Evolutionary conservation across 129 eudicot species (phyloP).

Genomic region (Scalesia atractyloides): DNA sequence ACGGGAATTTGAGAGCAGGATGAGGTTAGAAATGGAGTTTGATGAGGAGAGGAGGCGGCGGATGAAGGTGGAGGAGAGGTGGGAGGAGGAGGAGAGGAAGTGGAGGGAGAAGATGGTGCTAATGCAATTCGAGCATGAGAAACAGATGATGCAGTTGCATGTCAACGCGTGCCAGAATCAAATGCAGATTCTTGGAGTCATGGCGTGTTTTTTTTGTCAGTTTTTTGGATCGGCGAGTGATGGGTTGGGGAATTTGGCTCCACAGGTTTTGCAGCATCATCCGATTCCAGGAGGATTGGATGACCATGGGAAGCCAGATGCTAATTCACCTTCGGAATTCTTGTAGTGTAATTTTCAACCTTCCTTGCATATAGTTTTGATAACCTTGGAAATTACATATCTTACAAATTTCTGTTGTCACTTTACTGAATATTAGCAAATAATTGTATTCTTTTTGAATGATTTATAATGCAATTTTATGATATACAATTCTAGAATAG

Average conservation of each 20-base stretch:
- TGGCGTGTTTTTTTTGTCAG: conserved; percentile 73
- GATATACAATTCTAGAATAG: conserved; percentile 1
- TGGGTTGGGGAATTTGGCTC: conserved; percentile 67
- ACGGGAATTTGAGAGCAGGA: conserved; percentile 53
- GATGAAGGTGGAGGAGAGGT: conserved; percentile 76
- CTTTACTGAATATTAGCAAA: conserved; percentile 10
- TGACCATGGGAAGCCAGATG: conserved; percentile 66
- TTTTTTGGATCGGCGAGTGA: conserved; percentile 76
- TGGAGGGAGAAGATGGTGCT: conserved; percentile 89
- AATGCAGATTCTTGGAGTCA: conserved; percentile 68
- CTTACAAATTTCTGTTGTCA: background rate
- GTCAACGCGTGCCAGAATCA: conserved; percentile 87
- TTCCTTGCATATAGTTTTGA: conserved; percentile 20
- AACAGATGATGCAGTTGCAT: conserved; percentile 91
- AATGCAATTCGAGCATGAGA: conserved; percentile 83
- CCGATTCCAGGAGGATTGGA: conserved; percentile 62
- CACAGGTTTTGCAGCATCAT: conserved; percentile 84
- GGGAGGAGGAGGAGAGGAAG: conserved; percentile 88
- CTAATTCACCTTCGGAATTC: conserved; percentile 75
- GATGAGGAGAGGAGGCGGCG: conserved; percentile 72
- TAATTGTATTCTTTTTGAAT: conserved; percentile 6
- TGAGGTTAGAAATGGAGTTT: conserved; percentile 58
- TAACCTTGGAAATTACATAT: conserved; percentile 1
- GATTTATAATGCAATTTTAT: conserved; percentile 14
- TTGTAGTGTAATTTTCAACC: conserved; percentile 41